A percentile compares a stretch with the other conserved stretches of the same genome.
Conservation (phyloP, 441 rosid genomes). For the Gossypium lobatum region DNA sequence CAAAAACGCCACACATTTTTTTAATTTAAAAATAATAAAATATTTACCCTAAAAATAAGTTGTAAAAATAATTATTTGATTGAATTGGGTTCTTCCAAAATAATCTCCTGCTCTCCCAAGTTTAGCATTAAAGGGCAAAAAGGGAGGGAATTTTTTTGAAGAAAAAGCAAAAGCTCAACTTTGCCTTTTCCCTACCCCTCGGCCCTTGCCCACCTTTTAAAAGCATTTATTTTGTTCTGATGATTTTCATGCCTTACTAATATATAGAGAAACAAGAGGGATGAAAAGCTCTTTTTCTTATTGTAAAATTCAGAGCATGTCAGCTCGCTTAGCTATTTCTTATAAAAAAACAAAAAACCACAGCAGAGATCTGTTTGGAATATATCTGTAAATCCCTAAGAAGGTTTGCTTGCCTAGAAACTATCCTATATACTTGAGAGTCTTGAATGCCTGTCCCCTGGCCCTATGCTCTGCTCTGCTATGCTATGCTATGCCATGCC, state of each 20-base stretch:
- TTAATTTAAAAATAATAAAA: too few species aligned
- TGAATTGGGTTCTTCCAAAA: too few species aligned
- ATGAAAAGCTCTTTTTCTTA: conserved; percentile 4
- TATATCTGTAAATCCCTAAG: conserved; percentile 42
- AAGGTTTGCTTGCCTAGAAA: conserved; percentile 31
- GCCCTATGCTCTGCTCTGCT: background rate
- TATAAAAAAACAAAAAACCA: background rate
- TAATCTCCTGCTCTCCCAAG: too few species aligned
- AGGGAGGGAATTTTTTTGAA: background rate
- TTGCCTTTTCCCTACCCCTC: conserved; percentile 26
- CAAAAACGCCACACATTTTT: conserved; percentile 3
- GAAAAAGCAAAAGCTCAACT: conserved; percentile 7
- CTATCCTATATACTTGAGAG: background rate
- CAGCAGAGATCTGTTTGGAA: conserved; percentile 32
- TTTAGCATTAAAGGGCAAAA: background rate
- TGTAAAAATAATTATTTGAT: too few species aligned
- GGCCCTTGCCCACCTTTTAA: conserved; percentile 17
- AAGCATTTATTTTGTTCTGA: background rate
- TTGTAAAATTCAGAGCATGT: conserved; percentile 34
- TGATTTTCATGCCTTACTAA: conserved; percentile 54
- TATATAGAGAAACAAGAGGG: background rate
- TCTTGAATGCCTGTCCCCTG: background rate
- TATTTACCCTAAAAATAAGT: too few species aligned
- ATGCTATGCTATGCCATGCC: background rate
- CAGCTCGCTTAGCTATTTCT: background rate